These are phyloP conservation scores for Myxozyma sirexii DNA, from an alignment of 805 yeast genomes.

Conservation along the genomic window DNA sequence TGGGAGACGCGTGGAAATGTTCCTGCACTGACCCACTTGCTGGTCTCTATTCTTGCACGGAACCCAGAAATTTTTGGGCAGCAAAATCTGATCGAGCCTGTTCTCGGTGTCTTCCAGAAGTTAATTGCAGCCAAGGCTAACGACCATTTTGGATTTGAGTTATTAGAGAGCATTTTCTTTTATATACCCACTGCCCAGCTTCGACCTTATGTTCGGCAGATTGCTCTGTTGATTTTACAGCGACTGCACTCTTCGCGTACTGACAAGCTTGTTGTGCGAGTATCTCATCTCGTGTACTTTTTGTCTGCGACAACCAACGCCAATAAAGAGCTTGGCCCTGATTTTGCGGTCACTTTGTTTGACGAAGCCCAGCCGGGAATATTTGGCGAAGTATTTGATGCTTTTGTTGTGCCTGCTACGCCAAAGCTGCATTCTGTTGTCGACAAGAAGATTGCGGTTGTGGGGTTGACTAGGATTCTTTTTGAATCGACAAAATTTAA, in stretches of 20 bases:
- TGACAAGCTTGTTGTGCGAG: slow-evolving; percentile 73
- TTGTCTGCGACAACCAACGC: slow-evolving; percentile 50
- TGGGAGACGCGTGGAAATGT: slow-evolving; percentile 95
- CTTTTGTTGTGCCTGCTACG: slow-evolving; percentile 43
- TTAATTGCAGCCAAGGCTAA: slow-evolving; percentile 80
- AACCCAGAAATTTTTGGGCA: slow-evolving; percentile 47
- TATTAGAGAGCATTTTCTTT: slow-evolving; percentile 68
- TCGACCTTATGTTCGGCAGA: slow-evolving; percentile 62
- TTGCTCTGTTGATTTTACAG: slow-evolving; percentile 74
- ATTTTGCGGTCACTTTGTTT: slow-evolving; percentile 63
- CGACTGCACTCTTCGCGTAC: slow-evolving; percentile 81
- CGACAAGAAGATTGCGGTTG: slow-evolving; percentile 52
- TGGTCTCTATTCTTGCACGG: slow-evolving; percentile 64
- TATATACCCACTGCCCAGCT: slow-evolving; percentile 56
- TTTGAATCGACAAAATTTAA: slow-evolving; percentile 44
- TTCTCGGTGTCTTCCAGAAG: slow-evolving; percentile 95
- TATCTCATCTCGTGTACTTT: slow-evolving; percentile 64
- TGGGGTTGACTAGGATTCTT: slow-evolving; percentile 53
- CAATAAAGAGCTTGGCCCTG: slow-evolving; percentile 46
- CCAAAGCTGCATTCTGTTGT: slow-evolving; percentile 45
- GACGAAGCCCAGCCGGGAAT: slow-evolving; percentile 68
- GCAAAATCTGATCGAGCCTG: slow-evolving; percentile 61
- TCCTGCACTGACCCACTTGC: slow-evolving; percentile 85
- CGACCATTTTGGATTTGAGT: slow-evolving; percentile 82
- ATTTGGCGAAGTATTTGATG: slow-evolving; percentile 41